A percentile compares a stretch with the other conserved stretches of the same genome.
Conservation (phyloP, 495 filamentous ascomycete genomes). For the Sabuloglossum arenarium region DNA sequence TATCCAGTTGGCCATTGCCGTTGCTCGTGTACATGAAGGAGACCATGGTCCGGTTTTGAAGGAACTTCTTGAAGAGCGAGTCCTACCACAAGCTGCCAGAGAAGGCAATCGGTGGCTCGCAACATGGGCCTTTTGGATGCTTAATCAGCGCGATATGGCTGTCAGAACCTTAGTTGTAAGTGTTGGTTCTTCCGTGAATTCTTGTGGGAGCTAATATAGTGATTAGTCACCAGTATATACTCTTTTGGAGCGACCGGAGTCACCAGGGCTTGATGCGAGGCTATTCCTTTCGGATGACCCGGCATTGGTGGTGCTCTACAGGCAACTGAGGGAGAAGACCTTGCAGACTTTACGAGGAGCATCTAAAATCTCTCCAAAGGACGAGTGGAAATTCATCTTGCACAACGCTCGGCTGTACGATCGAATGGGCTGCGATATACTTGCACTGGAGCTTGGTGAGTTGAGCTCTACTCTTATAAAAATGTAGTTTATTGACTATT, state of each 20-base stretch:
- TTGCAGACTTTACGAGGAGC: constrained; percentile 71
- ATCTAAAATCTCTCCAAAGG: constrained; percentile 53
- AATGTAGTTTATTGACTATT: neutral
- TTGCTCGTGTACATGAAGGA: constrained; percentile 76
- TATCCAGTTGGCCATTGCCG: constrained; percentile 74
- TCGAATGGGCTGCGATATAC: constrained; percentile 89
- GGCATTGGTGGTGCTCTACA: constrained; percentile 67
- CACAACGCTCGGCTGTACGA: constrained; percentile 77
- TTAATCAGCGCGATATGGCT: constrained; percentile 62
- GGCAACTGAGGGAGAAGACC: constrained; percentile 67
- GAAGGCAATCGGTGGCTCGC: constrained; percentile 87
- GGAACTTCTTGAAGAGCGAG: constrained; percentile 55
- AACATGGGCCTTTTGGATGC: constrained; percentile 92
- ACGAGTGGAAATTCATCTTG: constrained; percentile 78
- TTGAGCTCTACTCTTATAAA: neutral
- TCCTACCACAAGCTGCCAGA: constrained; percentile 54
- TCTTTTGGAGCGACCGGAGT: constrained; percentile 36
- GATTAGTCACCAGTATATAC: constrained; percentile 53
- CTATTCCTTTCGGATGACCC: constrained; percentile 81
- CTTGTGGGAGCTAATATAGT: constrained; percentile 4
- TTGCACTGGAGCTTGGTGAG: constrained; percentile 59
- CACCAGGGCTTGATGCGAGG: constrained; percentile 44
- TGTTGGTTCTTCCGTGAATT: constrained; percentile 10
- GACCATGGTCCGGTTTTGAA: constrained; percentile 56
- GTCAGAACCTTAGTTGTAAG: constrained; percentile 59